Percentiles rank a stretch among this genome's conserved stretches.
Conservation (phyloP, 805 yeast genomes). For the Lipomyces lipofer region DNA sequence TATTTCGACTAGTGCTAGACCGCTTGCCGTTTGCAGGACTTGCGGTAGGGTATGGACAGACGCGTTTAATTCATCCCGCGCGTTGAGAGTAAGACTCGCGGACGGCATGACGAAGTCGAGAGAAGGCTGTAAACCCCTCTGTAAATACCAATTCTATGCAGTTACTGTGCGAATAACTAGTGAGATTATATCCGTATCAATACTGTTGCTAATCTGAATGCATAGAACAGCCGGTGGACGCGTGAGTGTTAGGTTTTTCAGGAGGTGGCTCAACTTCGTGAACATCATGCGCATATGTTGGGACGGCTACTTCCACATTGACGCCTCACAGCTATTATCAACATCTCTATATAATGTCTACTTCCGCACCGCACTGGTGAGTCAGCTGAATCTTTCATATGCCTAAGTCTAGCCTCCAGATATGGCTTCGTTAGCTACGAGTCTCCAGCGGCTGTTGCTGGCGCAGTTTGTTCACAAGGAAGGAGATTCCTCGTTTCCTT, state of each 20-base stretch:
- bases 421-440: slow-evolving; percentile 18
- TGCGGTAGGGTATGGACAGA: slow-evolving; percentile 6
- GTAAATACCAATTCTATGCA: neutral
- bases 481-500: slow-evolving; percentile 31
- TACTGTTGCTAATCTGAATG: too few relatives aligned
- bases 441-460: slow-evolving; percentile 30
- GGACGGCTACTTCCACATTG: too few relatives aligned
- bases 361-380: neutral
- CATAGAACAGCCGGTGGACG: too few relatives aligned
- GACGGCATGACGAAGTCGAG: slow-evolving; percentile 13
- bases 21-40: slow-evolving; percentile 29
- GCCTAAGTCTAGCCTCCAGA: too few relatives aligned
- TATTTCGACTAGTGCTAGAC: slow-evolving; percentile 31
- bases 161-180: neutral
- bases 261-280: too few relatives aligned
- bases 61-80: slow-evolving; percentile 6
- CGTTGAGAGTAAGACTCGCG: slow-evolving; percentile 10
- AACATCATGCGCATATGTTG: too few relatives aligned
- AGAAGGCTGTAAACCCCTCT: neutral
- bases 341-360: neutral
- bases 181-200: neutral
- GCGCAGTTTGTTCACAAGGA: slow-evolving; percentile 33
- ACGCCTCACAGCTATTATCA: neutral
- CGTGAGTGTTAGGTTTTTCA: too few relatives aligned
- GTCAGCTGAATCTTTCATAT: neutral